Conservation (phyloP, 2,329 filamentous ascomycete genomes). For the Verruconis gallopava region DNA sequence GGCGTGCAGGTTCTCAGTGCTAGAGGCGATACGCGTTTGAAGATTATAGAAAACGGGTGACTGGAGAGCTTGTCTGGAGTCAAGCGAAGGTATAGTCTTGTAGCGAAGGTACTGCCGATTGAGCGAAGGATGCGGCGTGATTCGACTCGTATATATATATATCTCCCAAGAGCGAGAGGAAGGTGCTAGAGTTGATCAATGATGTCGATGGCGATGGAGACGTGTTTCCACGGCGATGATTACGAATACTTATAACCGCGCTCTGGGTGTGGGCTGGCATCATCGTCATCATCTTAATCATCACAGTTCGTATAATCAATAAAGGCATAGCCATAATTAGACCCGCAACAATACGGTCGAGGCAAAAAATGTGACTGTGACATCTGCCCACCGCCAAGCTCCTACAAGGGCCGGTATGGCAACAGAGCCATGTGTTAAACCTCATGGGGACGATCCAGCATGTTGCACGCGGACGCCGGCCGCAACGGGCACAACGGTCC, state of each 20-base stretch:
- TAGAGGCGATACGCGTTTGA: neutral
- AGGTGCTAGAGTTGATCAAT: neutral
- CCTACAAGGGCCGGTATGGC: neutral
- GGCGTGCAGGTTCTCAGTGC: neutral
- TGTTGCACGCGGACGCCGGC: too few relatives aligned
- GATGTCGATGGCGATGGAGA: neutral
- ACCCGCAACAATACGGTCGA: neutral
- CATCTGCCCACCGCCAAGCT: neutral
- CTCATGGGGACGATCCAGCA: too few relatives aligned
- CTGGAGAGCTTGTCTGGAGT: neutral
- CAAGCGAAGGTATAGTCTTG: constrained; percentile 2
- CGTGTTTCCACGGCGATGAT: neutral
- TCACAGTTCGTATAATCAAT: neutral
- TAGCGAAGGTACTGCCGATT: neutral
- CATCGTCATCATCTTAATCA: too few relatives aligned
- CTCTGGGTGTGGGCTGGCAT: neutral
- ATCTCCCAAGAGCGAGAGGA: too few relatives aligned
- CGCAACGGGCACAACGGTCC: neutral
- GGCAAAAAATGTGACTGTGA: neutral
- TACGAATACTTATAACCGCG: constrained; percentile 1
- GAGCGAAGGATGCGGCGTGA: neutral
- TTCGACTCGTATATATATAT: too few relatives aligned
- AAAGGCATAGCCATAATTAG: neutral
- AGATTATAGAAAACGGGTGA: neutral
- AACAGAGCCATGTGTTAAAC: too few relatives aligned